Conservation (phyloP, 257 asterid species). For the Solanum verrucosum region DNA sequence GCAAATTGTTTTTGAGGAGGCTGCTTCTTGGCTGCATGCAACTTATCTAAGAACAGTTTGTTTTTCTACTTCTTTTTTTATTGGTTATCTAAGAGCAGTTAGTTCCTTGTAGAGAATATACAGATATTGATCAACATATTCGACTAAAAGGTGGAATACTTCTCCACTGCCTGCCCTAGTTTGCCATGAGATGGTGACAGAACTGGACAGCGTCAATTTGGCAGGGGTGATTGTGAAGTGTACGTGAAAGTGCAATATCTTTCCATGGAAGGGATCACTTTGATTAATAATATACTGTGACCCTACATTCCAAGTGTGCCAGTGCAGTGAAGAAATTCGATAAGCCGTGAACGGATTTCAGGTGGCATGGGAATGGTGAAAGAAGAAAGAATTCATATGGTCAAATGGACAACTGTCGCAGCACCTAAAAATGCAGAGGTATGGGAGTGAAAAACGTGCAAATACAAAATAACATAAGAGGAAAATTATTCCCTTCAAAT, state of each 20-base stretch:
- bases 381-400: not conserved
- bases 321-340: not conserved
- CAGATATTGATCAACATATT: not conserved
- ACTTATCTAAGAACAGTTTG: not conserved
- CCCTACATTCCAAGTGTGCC: not conserved
- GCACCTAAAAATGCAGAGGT: not conserved
- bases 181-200: not conserved
- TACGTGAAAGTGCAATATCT: not conserved
- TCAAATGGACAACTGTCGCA: not conserved
- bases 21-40: not conserved
- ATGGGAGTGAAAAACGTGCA: not conserved
- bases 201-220: not conserved
- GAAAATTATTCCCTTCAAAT: not conserved
- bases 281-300: not conserved
- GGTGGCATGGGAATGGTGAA: not conserved
- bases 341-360: not conserved
- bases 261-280: not conserved
- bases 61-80: not conserved
- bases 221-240: not conserved
- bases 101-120: not conserved
- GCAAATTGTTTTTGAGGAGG: not conserved
- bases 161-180: not conserved
- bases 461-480: not conserved
- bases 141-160: not conserved
- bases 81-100: not conserved